Conservation (phyloP, 2,329 filamentous ascomycete species). For the Exophiala phaeomuriformis region DNA sequence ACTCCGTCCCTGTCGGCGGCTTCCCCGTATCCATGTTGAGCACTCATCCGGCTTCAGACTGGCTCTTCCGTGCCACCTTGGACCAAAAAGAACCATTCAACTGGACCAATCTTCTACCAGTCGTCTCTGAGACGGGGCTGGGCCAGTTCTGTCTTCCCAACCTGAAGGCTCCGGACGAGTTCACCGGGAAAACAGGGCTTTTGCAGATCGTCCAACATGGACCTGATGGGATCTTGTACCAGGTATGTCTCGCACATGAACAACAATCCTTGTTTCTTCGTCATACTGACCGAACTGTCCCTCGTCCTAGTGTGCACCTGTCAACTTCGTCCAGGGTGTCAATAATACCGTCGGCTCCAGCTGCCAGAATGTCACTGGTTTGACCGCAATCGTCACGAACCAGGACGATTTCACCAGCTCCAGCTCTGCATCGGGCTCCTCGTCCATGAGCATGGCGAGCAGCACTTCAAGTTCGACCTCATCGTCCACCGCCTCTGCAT, state of each 20-base stretch:
- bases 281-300: background rate
- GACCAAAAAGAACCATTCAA: constrained; percentile 57
- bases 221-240: constrained; percentile 20
- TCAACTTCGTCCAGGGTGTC: constrained; percentile 22
- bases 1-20: constrained; percentile 42
- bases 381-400: constrained; percentile 37
- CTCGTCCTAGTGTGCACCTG: constrained; percentile 19
- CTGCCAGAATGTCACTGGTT: constrained; percentile 54
- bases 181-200: constrained; percentile 15
- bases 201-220: constrained; percentile 20
- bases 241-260: constrained; percentile 10
- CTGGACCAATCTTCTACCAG: constrained; percentile 53
- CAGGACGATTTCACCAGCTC: constrained; percentile 15
- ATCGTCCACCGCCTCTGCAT: constrained; percentile 3
- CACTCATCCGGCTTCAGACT: constrained; percentile 23
- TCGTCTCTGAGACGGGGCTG: constrained; percentile 53
- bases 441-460: background rate
- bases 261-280: background rate
- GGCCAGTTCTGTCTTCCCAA: constrained; percentile 60
- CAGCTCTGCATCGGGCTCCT: constrained; percentile 12
- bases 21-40: constrained; percentile 43
- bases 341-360: constrained; percentile 30
- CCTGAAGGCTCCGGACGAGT: constrained; percentile 35
- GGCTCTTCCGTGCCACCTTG: constrained; percentile 42
- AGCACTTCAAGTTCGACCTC: constrained; percentile 4